A percentile compares a stretch with the other conserved stretches of the same genome.
phyloP scores from a whole-genome alignment of 345 rosid genomes.

The Balakata baccata region DNA sequence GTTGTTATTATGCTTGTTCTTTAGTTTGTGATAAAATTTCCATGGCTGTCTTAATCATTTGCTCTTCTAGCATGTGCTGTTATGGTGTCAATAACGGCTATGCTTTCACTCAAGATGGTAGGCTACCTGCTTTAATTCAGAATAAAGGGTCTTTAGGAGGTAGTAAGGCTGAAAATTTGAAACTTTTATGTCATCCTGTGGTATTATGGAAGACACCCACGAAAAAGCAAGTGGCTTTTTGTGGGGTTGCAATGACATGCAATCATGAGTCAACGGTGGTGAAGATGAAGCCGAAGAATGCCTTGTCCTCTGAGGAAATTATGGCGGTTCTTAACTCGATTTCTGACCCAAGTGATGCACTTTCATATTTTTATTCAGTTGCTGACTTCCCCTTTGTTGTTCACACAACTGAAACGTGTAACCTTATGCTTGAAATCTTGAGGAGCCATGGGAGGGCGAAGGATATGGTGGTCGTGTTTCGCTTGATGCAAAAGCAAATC shows the following conservation, averaged over 20 bases:
- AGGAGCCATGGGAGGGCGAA: slow-evolving; percentile 52
- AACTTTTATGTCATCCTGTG: slow-evolving; percentile 30
- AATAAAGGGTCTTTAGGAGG: slow-evolving; percentile 22
- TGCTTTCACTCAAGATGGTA: slow-evolving; percentile 18
- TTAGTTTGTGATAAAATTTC: slow-evolving; percentile 8
- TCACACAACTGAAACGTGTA: slow-evolving; percentile 68
- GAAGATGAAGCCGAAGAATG: slow-evolving; percentile 30
- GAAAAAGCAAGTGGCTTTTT: slow-evolving; percentile 34
- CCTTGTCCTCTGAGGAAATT: slow-evolving; percentile 49
- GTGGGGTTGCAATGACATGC: slow-evolving; percentile 33
- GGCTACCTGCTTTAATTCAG: slow-evolving; percentile 21
- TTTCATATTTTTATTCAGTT: slow-evolving; percentile 60
- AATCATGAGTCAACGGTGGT: slow-evolving; percentile 28
- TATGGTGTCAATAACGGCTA: slow-evolving; percentile 28
- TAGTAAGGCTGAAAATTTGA: slow-evolving; percentile 32
- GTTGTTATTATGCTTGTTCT: neutral
- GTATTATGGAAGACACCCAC: slow-evolving; percentile 35
- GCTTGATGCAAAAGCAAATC: slow-evolving; percentile 73
- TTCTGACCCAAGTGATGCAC: slow-evolving; percentile 52
- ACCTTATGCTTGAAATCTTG: slow-evolving; percentile 74
- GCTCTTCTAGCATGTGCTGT: slow-evolving; percentile 43
- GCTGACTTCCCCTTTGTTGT: slow-evolving; percentile 42
- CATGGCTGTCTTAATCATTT: slow-evolving; percentile 47
- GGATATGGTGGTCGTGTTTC: slow-evolving; percentile 69
- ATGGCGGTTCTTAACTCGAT: slow-evolving; percentile 43